These are phyloP conservation scores for Aspergillus quadrilineatus DNA, from an alignment of 2,329 filamentous ascomycete species.

Conservation along the genomic window DNA sequence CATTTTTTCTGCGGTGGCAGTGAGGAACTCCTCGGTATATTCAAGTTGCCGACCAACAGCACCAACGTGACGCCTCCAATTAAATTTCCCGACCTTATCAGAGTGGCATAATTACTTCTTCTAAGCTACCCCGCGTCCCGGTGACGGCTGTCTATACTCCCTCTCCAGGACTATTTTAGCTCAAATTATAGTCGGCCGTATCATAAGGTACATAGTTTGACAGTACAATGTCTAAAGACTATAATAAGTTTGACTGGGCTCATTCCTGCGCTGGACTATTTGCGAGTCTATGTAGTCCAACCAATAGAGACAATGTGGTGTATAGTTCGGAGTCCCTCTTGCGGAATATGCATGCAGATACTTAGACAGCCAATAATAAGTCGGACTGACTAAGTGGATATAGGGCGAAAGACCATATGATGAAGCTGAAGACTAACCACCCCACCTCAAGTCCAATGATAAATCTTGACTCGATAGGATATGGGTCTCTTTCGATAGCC, in stretches of 20 bases:
- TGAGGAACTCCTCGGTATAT: neutral
- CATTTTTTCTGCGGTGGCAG: neutral
- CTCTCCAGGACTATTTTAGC: no score
- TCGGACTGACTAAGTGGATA: neutral
- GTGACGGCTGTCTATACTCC: neutral
- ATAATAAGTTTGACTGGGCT: neutral
- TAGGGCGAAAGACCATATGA: no score
- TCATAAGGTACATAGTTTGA: no score
- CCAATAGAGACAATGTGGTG: neutral
- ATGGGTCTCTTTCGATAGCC: no score
- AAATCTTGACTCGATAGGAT: no score
- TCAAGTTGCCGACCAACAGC: neutral
- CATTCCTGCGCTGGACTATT: neutral
- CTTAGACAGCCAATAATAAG: neutral
- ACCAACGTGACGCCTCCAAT: slow-evolving; percentile 13
- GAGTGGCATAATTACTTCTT: slow-evolving; percentile 10
- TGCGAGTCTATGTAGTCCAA: neutral
- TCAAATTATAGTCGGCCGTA: no score
- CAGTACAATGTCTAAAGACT: neutral
- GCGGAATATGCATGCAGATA: neutral
- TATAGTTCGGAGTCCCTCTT: neutral
- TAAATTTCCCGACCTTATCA: slow-evolving; percentile 12
- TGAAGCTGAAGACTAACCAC: no score
- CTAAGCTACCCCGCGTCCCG: neutral
- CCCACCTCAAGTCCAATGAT: no score